Evolutionary conservation across 768 basidiomycete species (phyloP), one percentile per base, ranked within the genome.

Genomic region (Suillus tomentosus): DNA sequence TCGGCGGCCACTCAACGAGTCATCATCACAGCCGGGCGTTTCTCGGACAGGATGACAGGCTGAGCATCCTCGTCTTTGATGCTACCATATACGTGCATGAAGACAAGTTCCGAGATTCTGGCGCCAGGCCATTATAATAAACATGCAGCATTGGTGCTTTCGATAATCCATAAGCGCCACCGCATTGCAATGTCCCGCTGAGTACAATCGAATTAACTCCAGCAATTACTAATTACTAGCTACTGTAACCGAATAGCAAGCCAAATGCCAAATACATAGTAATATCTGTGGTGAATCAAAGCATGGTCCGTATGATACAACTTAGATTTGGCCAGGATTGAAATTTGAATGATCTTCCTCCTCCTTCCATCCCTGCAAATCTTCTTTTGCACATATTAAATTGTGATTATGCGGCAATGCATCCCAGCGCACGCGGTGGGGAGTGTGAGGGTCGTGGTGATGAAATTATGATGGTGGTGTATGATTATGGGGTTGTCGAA

Each of bases 251-350:
- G 17, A 27, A 58, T 54, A 58, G 39, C 40, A 40, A 57, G 24
- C 7, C 39, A 27, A 58, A 58, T 58, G 57, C 57, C 57, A 58
- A 42, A 58, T 58, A 58, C 8, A 31, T 58, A 19, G 37, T 58
- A 42, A 13, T 11, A 58, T 42, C 57, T 58, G 17, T 58, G 57
- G 57, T 42, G 57, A 24, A 40, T 58, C 57, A 57, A 57, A 57
- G 56, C 3, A 6, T 17, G 39, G 56, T 57, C 56, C 37, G 24
- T 58, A 58, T 58, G 56, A 40, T 57, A 40, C 22, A 39, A 13
- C 9, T 31, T 51, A 27, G 50, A 54, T 54, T 11, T 34, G 31
- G 34, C 19, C 22, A 10, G 39, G 37, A 24, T 11, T 39, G 37
- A 31, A 56, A 57, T 27, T 4, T 51, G 27, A 51, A 51, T 57